Percentiles rank a stretch among this genome's conserved stretches.
phyloP scores from a whole-genome alignment of 2,329 filamentous ascomycete genomes.

The Epichloe elymi region DNA sequence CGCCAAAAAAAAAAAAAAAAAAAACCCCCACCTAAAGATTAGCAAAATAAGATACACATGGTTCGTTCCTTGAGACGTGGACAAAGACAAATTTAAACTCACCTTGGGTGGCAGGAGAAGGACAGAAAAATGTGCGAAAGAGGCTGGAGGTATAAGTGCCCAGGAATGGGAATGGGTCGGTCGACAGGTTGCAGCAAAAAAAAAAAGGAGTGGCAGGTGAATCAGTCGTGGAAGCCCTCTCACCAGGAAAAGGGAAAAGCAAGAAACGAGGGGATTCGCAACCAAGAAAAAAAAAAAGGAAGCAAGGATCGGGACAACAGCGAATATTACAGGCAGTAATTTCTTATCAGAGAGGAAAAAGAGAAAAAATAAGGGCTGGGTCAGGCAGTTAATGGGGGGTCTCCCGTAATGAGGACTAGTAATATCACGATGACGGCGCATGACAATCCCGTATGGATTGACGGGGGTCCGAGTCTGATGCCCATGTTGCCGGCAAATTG shows the following conservation, averaged over 20 bases:
- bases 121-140: background rate
- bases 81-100: background rate
- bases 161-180: background rate
- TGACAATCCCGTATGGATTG: background rate
- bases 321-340: background rate
- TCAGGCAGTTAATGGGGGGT: background rate
- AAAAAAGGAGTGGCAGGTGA: constrained; percentile 5
- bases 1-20: too few relatives aligned
- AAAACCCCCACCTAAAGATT: background rate
- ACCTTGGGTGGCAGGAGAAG: background rate
- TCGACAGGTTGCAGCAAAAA: background rate
- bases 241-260: background rate
- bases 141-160: background rate
- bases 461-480: background rate
- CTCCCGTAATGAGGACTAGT: background rate
- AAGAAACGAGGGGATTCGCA: constrained; percentile 1
- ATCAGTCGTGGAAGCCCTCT: background rate
- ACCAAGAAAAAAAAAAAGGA: background rate
- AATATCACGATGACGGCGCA: background rate
- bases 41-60: background rate
- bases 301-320: background rate
- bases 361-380: background rate
- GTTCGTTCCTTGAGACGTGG: background rate
- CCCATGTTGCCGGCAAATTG: background rate
- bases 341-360: background rate